phyloP scores from a whole-genome alignment of 2,329 filamentous ascomycete species.

The Dothideomycetes sp. region DNA sequence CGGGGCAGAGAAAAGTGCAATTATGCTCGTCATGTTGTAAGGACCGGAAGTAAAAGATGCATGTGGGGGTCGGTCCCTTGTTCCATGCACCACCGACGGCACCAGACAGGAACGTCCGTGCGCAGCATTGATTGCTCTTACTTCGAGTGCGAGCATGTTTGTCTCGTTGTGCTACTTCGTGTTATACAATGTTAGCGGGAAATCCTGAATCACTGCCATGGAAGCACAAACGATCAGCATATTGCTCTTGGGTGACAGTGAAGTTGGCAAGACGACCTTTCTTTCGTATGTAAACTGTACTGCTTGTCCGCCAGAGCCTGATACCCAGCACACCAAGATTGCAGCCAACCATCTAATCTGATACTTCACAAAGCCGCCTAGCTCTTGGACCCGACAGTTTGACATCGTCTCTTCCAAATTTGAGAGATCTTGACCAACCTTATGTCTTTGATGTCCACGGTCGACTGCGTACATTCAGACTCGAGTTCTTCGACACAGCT shows the following conservation, averaged over 20 bases:
- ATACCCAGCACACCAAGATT: neutral
- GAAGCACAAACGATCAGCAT: conserved; percentile 37
- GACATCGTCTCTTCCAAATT: conserved; percentile 28
- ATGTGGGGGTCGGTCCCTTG: too few relatives aligned
- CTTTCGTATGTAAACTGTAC: conserved; percentile 43
- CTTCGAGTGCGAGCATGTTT: too few relatives aligned
- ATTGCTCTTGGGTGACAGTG: conserved; percentile 49
- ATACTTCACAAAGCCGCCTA: conserved; percentile 18
- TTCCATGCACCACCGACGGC: too few relatives aligned
- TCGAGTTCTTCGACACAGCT: conserved; percentile 49
- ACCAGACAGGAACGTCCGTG: too few relatives aligned
- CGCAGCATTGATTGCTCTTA: too few relatives aligned
- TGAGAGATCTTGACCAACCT: conserved; percentile 49
- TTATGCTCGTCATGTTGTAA: too few relatives aligned
- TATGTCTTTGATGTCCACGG: conserved; percentile 51
- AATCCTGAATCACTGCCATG: conserved; percentile 3
- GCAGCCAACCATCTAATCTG: conserved; percentile 1
- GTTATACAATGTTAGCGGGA: neutral
- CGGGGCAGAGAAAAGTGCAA: too few relatives aligned
- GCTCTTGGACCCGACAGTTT: conserved; percentile 19
- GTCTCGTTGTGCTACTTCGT: too few relatives aligned
- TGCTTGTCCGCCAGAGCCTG: conserved; percentile 18
- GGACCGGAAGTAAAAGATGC: too few relatives aligned
- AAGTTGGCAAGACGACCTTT: conserved; percentile 55
- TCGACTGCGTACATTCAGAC: conserved; percentile 45